These are phyloP conservation scores for Ruellia speciosa DNA, from an alignment of 305 asterid genomes.

Conservation along the genomic window DNA sequence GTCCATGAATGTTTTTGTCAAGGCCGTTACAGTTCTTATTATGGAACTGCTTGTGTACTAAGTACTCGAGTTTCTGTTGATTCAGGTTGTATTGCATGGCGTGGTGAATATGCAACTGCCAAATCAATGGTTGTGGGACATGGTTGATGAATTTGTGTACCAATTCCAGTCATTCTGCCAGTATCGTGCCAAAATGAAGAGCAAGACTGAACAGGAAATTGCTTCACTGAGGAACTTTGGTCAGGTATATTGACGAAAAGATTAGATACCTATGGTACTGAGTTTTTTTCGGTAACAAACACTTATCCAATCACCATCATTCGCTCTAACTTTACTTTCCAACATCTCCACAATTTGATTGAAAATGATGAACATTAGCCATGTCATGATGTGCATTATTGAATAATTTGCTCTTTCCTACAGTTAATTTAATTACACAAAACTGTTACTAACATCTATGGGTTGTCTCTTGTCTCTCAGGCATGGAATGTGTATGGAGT, in stretches of 20 bases:
- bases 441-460: not conserved
- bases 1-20: no score
- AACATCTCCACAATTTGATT: no score
- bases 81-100: slow-evolving; percentile 89
- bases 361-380: no score
- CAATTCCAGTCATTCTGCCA: slow-evolving; percentile 97
- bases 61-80: slow-evolving; percentile 2
- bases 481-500: slow-evolving; percentile 95
- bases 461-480: slow-evolving; percentile 30
- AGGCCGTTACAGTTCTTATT: not conserved
- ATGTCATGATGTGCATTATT: no score
- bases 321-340: not conserved
- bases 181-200: slow-evolving; percentile 94
- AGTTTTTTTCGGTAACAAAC: no score
- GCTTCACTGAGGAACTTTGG: slow-evolving; percentile 54
- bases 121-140: slow-evolving; percentile 99
- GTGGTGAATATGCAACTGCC: slow-evolving; percentile 96
- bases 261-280: not conserved
- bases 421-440: no score
- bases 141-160: slow-evolving; percentile 95
- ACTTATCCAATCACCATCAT: not conserved
- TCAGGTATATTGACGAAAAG: slow-evolving; percentile 39
- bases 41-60: not conserved
- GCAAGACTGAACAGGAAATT: slow-evolving; percentile 85
- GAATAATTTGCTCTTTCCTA: no score